Base-by-base conservation (phyloP, 306 rosid species). In the Prunus mongolica region DNA sequence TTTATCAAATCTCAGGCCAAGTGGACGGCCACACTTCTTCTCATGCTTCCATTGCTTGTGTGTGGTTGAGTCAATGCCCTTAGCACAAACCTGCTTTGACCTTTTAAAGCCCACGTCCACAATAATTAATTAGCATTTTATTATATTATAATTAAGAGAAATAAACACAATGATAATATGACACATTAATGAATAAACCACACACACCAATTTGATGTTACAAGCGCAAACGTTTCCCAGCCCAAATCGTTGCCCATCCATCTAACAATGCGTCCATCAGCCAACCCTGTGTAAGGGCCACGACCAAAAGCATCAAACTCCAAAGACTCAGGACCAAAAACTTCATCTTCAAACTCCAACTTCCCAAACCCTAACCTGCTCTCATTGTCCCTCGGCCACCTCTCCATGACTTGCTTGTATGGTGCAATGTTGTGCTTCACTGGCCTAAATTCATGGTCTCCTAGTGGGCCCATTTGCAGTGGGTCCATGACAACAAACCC, bases 171-270 rank as follows among this genome's bases (percentile, higher is more conserved):
- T 8, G 9, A 18, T 22, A 15, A 0, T 6, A 18, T 18, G 58
- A 0, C 16, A 2, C 8, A 52, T 3, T 6, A 15, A 4, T 4
- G 8, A 18, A 52, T 52, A 18, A 52, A 51, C 9, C 5, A 15
- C 19, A 72, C 71, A 0, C 38, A 69, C 98, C 98, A 94, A 83
- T 87, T 94, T 30, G 88, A 15, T 3, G 97, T 86, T 27, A 94
- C 95, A 75, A 87, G 56, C 44, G 97, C 96, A 86, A 91, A 94
- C 15, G 95, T 94, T 80, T 94, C 97, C 98, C 98, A 95, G 20
- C 98, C 97, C 54, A 81, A 58, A 8, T 84, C 83, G 3, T 82
- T 83, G 5, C 96, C 98, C 98, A 92, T 95, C 98, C 98, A 95
- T 75, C 98, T 47, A 25, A 95, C 98, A 74, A 95, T 15, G 46